phyloP scores from a whole-genome alignment of 2,329 filamentous ascomycete genomes.

The Calonectria pseudoreteaudii region DNA sequence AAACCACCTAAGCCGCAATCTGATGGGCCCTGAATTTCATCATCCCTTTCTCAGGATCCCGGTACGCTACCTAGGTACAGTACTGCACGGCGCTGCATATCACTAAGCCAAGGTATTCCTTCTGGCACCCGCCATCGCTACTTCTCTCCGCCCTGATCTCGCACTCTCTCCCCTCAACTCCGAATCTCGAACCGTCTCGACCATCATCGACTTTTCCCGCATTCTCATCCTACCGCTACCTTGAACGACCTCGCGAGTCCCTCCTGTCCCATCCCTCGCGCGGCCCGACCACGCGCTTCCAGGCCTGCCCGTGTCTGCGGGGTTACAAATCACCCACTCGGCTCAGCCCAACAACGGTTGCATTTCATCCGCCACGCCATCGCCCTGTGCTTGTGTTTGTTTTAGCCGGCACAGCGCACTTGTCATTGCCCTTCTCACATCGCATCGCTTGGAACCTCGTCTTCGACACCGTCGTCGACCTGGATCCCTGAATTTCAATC shows the following conservation, averaged over 20 bases:
- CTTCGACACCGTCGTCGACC: slow-evolving; percentile 29
- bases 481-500: slow-evolving; percentile 11
- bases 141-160: slow-evolving; percentile 34
- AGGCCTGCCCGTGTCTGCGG: slow-evolving; percentile 38
- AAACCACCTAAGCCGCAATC: slow-evolving; percentile 35
- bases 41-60: slow-evolving; percentile 39
- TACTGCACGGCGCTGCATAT: background rate
- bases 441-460: slow-evolving; percentile 20
- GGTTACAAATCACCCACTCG: slow-evolving; percentile 44
- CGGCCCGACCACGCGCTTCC: slow-evolving; percentile 40
- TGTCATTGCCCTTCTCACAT: slow-evolving; percentile 9
- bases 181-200: slow-evolving; percentile 19
- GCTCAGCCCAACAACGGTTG: slow-evolving; percentile 31
- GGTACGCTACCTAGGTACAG: slow-evolving; percentile 23
- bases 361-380: slow-evolving; percentile 36
- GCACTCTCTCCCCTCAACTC: slow-evolving; percentile 23
- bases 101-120: slow-evolving; percentile 10
- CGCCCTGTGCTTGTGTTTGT: slow-evolving; percentile 31
- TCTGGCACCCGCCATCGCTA: slow-evolving; percentile 30
- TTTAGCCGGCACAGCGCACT: slow-evolving; percentile 30
- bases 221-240: slow-evolving; percentile 13
- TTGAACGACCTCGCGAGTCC: slow-evolving; percentile 19
- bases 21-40: slow-evolving; percentile 42
- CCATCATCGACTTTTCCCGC: slow-evolving; percentile 29
- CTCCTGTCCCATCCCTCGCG: slow-evolving; percentile 33